Evolutionary conservation across 1,139 yeast species (phyloP), one percentile per base, ranked within the genome.

Genomic region (Hansenula sp.): DNA sequence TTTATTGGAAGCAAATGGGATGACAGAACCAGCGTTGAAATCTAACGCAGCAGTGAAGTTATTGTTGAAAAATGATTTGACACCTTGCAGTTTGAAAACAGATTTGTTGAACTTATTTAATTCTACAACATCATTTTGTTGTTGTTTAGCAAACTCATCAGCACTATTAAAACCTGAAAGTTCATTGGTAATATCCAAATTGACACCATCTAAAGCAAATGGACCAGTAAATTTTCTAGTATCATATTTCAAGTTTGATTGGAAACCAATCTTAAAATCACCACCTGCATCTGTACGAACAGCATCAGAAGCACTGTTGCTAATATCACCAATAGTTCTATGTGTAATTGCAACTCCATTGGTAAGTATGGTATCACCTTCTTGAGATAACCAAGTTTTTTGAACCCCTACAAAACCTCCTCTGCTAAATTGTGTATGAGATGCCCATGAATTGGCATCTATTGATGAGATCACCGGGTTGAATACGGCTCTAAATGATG

Each of bases 251-350:
- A 52, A 55, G 39, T 54, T 52, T 13, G 54, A 49, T 28, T 53
- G 52, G n/a, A 59, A 51, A 21, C 61, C 61, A 6, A 60, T 46
- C 45, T 63, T 63, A 39, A 53, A 45, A 40, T 54, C 62, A 30
- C 57, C 57, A 13, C 63, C 63, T 6, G 62, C 57, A 42, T 51
- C 52, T 4, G 56, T 50, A 38, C 61, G 58, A 25, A 50, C 50
- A 6, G 40, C 33, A 45, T 48, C 59, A 12, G 51, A 52, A n/a
- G 52, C 59, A 41, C 48, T 33, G 42, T 59, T 49, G 27, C 57
- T 18, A 25, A 54, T 46, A 32, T 52, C 52, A 8, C 50, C 45
- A 12, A 62, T 47, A 38, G 54, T 56, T 50, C 66, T 59, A 33
- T 55, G 52, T 0, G 56, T 49, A 9, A 60, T 45, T 8, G 63